A percentile compares a stretch with the other conserved stretches of the same genome.
Evolutionary conservation across 1,139 yeast genomes (phyloP).

Genomic region (Suhomyces maxii): DNA sequence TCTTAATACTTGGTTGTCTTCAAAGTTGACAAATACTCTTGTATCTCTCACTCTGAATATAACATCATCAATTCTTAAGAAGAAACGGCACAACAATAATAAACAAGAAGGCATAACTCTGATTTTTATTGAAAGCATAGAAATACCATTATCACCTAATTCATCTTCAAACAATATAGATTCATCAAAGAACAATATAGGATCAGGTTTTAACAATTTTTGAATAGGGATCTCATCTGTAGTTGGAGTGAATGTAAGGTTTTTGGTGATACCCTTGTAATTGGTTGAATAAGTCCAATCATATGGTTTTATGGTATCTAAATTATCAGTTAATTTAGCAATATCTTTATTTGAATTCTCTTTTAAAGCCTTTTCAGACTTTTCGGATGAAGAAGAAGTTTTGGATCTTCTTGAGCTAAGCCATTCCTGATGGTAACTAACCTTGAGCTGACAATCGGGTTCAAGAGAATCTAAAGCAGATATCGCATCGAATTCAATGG

Average conservation of each 20-base stretch:
- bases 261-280: conserved; percentile 60
- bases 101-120: conserved; percentile 88
- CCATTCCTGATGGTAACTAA: conserved; percentile 91
- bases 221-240: conserved; percentile 60
- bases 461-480: conserved; percentile 76
- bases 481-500: conserved; percentile 67
- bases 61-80: conserved; percentile 87
- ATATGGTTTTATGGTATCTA: conserved; percentile 62
- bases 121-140: conserved; percentile 72
- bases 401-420: conserved; percentile 56
- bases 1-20: conserved; percentile 60
- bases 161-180: conserved; percentile 90
- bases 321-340: conserved; percentile 38
- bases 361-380: conserved; percentile 30
- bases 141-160: conserved; percentile 92
- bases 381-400: conserved; percentile 23
- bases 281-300: conserved; percentile 95
- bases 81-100: conserved; percentile 71
- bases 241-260: conserved; percentile 23
- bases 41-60: conserved; percentile 82
- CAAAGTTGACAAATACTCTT: conserved; percentile 78
- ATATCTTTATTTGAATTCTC: conserved; percentile 32
- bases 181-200: conserved; percentile 86
- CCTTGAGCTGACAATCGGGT: conserved; percentile 46
- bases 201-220: conserved; percentile 72